Evolutionary conservation across 2,329 filamentous ascomycete genomes (phyloP), one percentile per base, ranked within the genome.

Genomic region (Ophiostoma australiae): DNA sequence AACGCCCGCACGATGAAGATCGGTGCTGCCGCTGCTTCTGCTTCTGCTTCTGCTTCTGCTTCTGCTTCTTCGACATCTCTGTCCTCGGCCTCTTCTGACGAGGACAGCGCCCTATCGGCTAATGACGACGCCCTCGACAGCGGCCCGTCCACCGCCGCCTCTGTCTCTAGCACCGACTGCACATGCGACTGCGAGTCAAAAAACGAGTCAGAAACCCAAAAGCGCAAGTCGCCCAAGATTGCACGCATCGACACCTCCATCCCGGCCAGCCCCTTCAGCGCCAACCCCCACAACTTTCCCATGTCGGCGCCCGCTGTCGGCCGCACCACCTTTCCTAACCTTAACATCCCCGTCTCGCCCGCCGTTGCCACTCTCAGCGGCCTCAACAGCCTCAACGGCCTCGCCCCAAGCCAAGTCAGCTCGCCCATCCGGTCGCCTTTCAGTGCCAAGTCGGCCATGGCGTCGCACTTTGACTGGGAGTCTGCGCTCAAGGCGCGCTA

Each of bases 401-500:
- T 58, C 15, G 20, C 37, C 37, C 65, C 37, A 10, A 67, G 66
- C 66, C 70, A 69, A 37, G 70, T 85, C 70, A 88, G 91, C 74
- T 93, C 92, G 27, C 91, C 92, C 15, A 81, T 89, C 74, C 85
- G 89, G 33, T 95, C 93, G 39, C 92, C 94, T 0, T 95, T 91
- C 77, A 91, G 89, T 76, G 88, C 89, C 65, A 81, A 84, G 71
- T 87, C 72, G 13, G 66, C 72, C 58, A 79, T 87, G 39, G 84
- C 87, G 73, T 93, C 92, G 13, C 90, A 91, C 10, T 91, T 91
- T 73, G 91, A 95, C 78, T 94, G 91, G 91, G 90, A 91, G 72
- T 81, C 88, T 6, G 90, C 90, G 8, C 85, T 89, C 76, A 92
- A 90, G 80, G 85, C 85, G 66, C 85, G 87, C 69, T 89, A 88